Conservation (phyloP, 139 green algal genomes). For the Diplosphaera chodatii region DNA sequence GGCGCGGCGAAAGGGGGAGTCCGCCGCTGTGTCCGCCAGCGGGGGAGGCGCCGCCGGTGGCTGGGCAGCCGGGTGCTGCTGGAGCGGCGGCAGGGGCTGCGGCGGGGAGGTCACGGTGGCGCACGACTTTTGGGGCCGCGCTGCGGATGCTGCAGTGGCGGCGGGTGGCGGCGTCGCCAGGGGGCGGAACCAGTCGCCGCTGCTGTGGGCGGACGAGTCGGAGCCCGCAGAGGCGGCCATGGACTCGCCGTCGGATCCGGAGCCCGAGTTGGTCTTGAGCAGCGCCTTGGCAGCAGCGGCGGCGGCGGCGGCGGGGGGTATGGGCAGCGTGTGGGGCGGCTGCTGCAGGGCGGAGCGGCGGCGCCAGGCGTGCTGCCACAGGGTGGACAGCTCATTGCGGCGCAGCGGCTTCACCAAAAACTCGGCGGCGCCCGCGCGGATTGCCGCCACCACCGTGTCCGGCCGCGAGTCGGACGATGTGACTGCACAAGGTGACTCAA, state of each 20-base stretch:
- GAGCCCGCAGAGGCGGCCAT: neutral
- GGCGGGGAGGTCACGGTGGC: neutral
- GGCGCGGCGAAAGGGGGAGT: neutral
- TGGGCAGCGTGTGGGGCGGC: neutral
- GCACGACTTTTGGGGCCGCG: neutral
- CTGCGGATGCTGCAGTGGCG: neutral
- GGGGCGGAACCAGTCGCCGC: neutral
- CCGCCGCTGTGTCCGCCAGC: neutral
- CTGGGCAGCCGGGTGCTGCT: neutral
- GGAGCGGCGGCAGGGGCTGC: neutral
- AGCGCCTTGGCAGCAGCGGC: neutral
- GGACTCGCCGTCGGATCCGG: too few species aligned
- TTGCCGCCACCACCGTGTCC: slow-evolving; percentile 6
- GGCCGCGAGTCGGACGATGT: slow-evolving; percentile 10
- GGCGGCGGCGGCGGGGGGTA: neutral
- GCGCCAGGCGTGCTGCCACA: slow-evolving; percentile 66
- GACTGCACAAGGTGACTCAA: slow-evolving; percentile 1
- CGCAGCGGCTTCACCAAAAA: slow-evolving; percentile 75
- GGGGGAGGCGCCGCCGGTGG: neutral
- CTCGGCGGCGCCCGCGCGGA: slow-evolving; percentile 50
- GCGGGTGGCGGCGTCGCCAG: neutral
- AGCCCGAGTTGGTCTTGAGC: neutral
- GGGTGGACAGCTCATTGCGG: slow-evolving; percentile 62
- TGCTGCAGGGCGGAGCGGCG: neutral
- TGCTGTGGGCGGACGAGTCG: slow-evolving; percentile 1